Evolutionary conservation across 768 basidiomycete genomes (phyloP), one percentile per base, ranked within the genome.

Genomic region (Rickenella mellea): DNA sequence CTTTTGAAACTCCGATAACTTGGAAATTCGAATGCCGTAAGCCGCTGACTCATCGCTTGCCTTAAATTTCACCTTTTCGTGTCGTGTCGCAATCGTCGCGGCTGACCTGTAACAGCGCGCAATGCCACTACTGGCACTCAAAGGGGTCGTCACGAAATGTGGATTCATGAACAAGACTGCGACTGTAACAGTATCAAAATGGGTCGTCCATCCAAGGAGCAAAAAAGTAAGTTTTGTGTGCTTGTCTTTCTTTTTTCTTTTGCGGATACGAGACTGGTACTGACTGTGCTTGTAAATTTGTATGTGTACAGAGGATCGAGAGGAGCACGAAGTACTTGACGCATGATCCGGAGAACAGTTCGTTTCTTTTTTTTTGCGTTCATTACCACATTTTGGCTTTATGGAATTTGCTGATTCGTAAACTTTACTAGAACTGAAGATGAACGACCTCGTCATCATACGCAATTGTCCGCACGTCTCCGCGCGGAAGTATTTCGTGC

Each of bases 141-240:
- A 69, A 19, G 87, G 87, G 14, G 52, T 78, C 28, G 88, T 90
- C 15, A 82, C 84, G 25, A 89, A 85, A 59, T 81, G 74, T 17
- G 86, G 88, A 7, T 75, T 69, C 50, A 90, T 90, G 86, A 68
- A 78, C 42, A 89, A 88, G 57, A 90, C 87, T 0, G 87, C 73
- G 11, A 90, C 88, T 0, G 86, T 90, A 37, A 80, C 83, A 1
- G 85, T 90, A 6, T 78, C 81, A 19, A 74, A 87, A 43, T 76
- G 70, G 67, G 68, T 83, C 28, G 61, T 75, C n/a, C 85, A 90
- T 54, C 73, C 74, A 46, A 54, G 74, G 36, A 89, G 86, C 4
- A 78, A 81, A 51, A 90, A 90, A 71, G 87, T 87, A 49, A 50
- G 69, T 56, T 32, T 20, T 39, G 33, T 31, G 30, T 38, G 4